Conservation (phyloP, 139 green algal genomes). For the Diplosphaera chodatii region DNA sequence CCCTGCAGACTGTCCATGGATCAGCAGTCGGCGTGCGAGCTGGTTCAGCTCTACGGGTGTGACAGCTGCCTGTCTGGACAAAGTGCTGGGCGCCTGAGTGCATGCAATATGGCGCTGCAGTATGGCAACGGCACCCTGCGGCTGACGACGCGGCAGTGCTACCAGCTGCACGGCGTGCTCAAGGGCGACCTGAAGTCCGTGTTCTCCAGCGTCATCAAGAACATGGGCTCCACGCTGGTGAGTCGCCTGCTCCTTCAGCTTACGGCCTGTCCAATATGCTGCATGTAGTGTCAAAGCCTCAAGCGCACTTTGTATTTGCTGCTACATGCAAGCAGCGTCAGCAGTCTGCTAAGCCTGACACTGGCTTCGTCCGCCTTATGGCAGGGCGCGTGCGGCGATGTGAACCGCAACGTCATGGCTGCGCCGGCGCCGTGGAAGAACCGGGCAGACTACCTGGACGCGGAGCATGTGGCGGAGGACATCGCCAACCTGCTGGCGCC, state of each 20-base stretch:
- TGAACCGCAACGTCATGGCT: constrained; percentile 84
- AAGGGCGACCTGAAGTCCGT: constrained; percentile 98
- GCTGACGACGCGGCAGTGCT: constrained; percentile 96
- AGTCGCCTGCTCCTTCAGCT: background rate
- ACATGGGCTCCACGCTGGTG: constrained; percentile 93
- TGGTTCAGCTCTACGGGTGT: too few species aligned
- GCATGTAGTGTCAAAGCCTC: background rate
- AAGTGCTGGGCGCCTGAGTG: background rate
- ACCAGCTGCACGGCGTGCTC: constrained; percentile 97
- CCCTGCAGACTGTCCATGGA: background rate
- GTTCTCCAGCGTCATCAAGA: constrained; percentile 97
- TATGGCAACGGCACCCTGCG: constrained; percentile 97
- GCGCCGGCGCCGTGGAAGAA: constrained; percentile 70
- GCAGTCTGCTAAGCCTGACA: background rate
- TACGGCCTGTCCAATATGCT: background rate
- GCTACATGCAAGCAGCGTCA: too few species aligned
- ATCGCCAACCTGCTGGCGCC: constrained; percentile 77
- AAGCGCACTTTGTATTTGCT: background rate
- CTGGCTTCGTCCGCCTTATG: too few species aligned
- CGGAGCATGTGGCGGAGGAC: constrained; percentile 51
- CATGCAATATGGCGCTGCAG: constrained; percentile 31
- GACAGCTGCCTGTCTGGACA: too few species aligned
- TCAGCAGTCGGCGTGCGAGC: too few species aligned
- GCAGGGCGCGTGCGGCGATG: constrained; percentile 86
- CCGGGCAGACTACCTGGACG: constrained; percentile 73